These are phyloP conservation scores for Cytospora piceae DNA, from an alignment of 2,329 filamentous ascomycete genomes.

Conservation along the genomic window DNA sequence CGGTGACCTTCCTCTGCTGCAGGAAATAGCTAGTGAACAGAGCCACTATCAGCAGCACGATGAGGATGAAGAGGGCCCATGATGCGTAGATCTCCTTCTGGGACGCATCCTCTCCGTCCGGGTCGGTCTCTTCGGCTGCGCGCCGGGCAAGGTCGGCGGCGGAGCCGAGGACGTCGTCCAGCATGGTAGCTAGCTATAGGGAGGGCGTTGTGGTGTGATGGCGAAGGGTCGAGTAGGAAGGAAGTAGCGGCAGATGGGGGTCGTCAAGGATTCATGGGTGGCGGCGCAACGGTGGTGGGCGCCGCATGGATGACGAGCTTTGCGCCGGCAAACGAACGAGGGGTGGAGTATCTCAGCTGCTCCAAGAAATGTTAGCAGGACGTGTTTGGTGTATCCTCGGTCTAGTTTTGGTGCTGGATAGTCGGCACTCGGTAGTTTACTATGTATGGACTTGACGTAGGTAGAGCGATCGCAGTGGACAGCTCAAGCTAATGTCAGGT, in stretches of 20 bases:
- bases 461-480: constrained; percentile 1
- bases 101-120: constrained; percentile 71
- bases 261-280: constrained; percentile 20
- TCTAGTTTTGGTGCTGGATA: constrained; percentile 14
- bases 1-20: constrained; percentile 95
- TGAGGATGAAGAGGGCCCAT: constrained; percentile 97
- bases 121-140: constrained; percentile 51
- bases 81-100: constrained; percentile 95
- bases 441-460: neutral
- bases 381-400: neutral
- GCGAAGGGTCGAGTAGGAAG: neutral
- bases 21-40: constrained; percentile 97
- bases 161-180: constrained; percentile 43
- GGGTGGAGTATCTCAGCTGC: constrained; percentile 9
- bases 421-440: constrained; percentile 8
- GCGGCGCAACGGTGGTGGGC: constrained; percentile 12
- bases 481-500: constrained; percentile 15
- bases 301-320: constrained; percentile 17
- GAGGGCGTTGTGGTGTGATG: neutral
- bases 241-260: neutral
- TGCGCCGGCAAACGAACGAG: neutral
- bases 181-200: constrained; percentile 38
- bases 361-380: constrained; percentile 2
- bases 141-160: constrained; percentile 45
- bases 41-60: constrained; percentile 88